Conservation (phyloP, 495 filamentous ascomycete species). For the Aspergillus bertholletiae region DNA sequence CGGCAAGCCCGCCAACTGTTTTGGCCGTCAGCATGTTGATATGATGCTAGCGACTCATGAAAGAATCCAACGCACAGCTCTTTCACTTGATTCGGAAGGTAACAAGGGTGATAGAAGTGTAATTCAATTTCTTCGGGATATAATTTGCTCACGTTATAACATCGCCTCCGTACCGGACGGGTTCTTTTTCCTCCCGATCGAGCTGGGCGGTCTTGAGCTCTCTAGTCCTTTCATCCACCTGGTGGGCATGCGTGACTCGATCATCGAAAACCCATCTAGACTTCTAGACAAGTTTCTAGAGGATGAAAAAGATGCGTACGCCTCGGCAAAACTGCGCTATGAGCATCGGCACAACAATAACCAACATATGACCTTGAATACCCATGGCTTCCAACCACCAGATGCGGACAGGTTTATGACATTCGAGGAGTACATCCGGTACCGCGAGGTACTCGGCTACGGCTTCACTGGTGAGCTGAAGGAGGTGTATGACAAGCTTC, state of each 20-base stretch:
- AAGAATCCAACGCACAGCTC: constrained; percentile 10
- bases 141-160: constrained; percentile 3
- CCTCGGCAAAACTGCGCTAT: not conserved
- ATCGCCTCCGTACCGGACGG: constrained; percentile 7
- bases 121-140: constrained; percentile 6
- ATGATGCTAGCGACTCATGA: constrained; percentile 11
- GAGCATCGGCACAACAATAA: not conserved
- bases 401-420: constrained; percentile 6
- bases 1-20: constrained; percentile 11
- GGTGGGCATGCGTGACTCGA: constrained; percentile 3
- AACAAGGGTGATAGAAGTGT: constrained; percentile 10
- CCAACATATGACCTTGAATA: not conserved
- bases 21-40: constrained; percentile 11
- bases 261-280: not conserved
- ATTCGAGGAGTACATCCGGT: constrained; percentile 10
- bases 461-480: constrained; percentile 3
- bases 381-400: not conserved
- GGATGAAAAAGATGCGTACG: constrained; percentile 3
- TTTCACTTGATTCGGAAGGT: not conserved
- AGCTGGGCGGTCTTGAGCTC: constrained; percentile 13
- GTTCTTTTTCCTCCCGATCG: constrained; percentile 15
- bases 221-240: constrained; percentile 13
- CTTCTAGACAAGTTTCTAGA: constrained; percentile 8
- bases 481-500: constrained; percentile 1
- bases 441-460: constrained; percentile 6